Base-by-base conservation (phyloP, 352 stramenopile species). In the Phytophthora kernoviae region DNA sequence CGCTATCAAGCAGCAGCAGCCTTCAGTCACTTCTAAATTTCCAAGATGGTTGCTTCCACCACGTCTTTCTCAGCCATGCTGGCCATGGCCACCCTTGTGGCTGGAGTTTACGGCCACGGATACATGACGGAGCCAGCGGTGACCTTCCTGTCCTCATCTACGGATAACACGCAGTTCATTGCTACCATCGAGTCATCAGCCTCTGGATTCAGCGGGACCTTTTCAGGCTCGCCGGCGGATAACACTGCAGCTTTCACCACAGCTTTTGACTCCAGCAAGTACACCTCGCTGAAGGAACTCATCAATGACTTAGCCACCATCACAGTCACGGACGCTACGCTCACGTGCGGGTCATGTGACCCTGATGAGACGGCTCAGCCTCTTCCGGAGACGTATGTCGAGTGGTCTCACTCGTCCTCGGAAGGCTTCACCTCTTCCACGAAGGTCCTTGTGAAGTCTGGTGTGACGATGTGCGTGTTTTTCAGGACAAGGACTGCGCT, bases 361-460 rank as follows among this genome's bases (percentile, higher is more conserved):
- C 64, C 54, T 0, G 41, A 60, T 18, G 60, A 66, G 46, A 70
- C 58, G 2, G 49, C 64, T 15, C 58, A 76, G 11, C 21, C 54
- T 11, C 47, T 73, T 2, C 61, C 61, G 5, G 53, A 55, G 7
- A 58, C 27, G 15, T 70, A 63, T 10, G 68, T 76, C 32, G 46
- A 57, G 40, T 76, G 68, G 63, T 53, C 62, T 0, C 68, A 70
- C 49, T 65, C 62, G 41, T 46, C 46, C 32, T 48, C 61, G 0
- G 66, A 75, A 18, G 68, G 68, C 7, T 74, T 80, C 24, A 76
- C 65, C 2, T 49, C 57, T 3, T 74, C 68, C 72, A 81, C 44
- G 61, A 77, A 60, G 71, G 75, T 21, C 75, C 72, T 1, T 81
- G 70, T n/a, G 72, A 84, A 48, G 54, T 76, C 22, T 81, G 69